Base-by-base conservation (phyloP, 805 yeast genomes). In the Nakazawaea populi region DNA sequence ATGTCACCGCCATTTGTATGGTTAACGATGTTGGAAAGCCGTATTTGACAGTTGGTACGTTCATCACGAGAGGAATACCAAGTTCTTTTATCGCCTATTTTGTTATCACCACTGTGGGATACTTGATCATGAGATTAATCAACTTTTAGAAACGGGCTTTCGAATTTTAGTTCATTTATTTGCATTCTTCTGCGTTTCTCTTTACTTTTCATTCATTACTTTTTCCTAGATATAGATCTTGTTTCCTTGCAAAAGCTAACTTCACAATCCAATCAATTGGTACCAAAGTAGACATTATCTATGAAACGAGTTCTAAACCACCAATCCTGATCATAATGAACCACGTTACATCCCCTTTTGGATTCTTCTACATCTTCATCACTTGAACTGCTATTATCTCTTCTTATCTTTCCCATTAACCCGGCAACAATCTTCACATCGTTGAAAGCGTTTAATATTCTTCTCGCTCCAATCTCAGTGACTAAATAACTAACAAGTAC, bases 1-100 rank as follows among this genome's bases (percentile, higher is more conserved):
- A 94, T 60, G 97, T 94, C 36, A 90, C 98, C 0, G 99, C 98
- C 0, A 89, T 94, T 55, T 90, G 97, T 52, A 82, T 90, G 82
- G 83, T 91, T 5, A 96, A 94, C 65, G 96, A 89, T 60, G 77
- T 91, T 41, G 98, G 98, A 8, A 85, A 85, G 51, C 89, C 96
- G 18, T 94, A 94, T 62, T 71, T 94, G 59, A 85, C 90, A 0
- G 98, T 91, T 12, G 78, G 82, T 12, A 87, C 87, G 35, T 94
- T 94, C 62, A 89, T 94, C 43, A 84, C 87, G 10, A 77, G 95
- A 54, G 99, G 99, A 64, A 89, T 92, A 7, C 96, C 97, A 8
- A 77, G 92, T 29, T 87, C 96, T 34, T 52, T 92, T 4, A 72
- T 89, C 52, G 83, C 90, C 36, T 92, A 89, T 61, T 50, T 76